Percentiles rank a stretch among this genome's conserved stretches.
phyloP scores from a whole-genome alignment of 306 rosid species.

The Hippophae gyantsensis region DNA sequence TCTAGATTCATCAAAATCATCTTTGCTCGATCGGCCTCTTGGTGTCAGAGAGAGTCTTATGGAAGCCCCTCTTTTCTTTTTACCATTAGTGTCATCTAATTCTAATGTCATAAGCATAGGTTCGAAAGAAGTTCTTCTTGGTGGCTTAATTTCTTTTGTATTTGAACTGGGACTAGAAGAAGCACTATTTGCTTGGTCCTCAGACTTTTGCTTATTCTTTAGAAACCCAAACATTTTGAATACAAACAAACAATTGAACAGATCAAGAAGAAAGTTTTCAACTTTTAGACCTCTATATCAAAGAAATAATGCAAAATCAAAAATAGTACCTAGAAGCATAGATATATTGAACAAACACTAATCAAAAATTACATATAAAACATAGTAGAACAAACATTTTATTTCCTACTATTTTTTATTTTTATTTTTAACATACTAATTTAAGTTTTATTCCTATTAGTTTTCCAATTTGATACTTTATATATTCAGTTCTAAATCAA shows the following conservation, averaged over 20 bases:
- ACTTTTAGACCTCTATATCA: background rate
- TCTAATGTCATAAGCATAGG: conserved; percentile 37
- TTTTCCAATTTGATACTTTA: no score
- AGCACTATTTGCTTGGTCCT: conserved; percentile 23
- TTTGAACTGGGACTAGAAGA: conserved; percentile 27
- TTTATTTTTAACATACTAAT: no score
- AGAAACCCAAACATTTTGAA: conserved; percentile 35
- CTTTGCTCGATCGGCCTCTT: conserved; percentile 31
- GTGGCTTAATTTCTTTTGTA: conserved; percentile 23
- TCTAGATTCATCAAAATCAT: conserved; percentile 43
- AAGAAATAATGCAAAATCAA: background rate
- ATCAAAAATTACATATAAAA: no score
- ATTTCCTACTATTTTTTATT: no score
- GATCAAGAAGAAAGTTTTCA: background rate
- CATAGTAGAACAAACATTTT: no score
- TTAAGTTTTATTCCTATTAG: no score
- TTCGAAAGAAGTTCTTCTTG: conserved; percentile 63
- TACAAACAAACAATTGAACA: background rate
- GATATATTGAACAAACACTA: background rate
- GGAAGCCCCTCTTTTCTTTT: conserved; percentile 35
- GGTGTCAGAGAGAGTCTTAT: conserved; percentile 21
- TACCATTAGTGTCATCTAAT: conserved; percentile 32
- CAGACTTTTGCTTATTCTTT: conserved; percentile 46
- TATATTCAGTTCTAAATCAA: no score
- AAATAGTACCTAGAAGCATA: conserved; percentile 1